Base-by-base conservation (phyloP, 2,329 filamentous ascomycete species). In the Aspergillus fischeri region DNA sequence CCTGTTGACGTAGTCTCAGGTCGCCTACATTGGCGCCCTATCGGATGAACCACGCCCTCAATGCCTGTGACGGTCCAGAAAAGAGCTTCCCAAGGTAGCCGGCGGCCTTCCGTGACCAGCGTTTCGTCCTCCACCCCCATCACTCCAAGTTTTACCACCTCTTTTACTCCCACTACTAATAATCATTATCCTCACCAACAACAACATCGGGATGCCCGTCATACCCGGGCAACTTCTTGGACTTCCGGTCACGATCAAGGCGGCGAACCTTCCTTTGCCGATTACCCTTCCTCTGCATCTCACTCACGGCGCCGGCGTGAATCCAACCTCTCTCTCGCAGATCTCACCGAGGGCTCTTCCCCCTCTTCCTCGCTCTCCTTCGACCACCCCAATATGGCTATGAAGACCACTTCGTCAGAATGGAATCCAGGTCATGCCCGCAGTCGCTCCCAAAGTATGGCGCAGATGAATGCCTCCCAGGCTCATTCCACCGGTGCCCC, bases 171-270 rank as follows among this genome's bases (percentile, higher is more conserved):
- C 60, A 62, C 64, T 50, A 54, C 54, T 11, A 64, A 58, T 57
- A 61, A 64, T 61, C 63, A 55, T 59, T 51, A 49, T 62, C 67
- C 60, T 65, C 69, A 17, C 54, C 61, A 56, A 55, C 52, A 61
- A 68, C 59, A 72, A 60, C 50, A 61, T 25, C 66, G 69, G 67
- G 62, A 72, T 73, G 70, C 70, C 59, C 70, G 66, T 60, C 71
- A 73, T 60, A 65, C 66, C 61, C 69, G 71, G 56, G 65, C 67
- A 44, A 72, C 68, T 58, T 73, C 71, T 54, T 71, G 71, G 70
- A 67, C 70, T 53, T 71, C 65, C 59, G 70, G 69, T 57, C 70
- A 65, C 60, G 63, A 72, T 60, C 54, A 69, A 60, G 64, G 62
- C 61, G 64, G 62, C 58, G 65, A 70, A 65, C 56, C 68, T 29